These are phyloP conservation scores for Boeremia exigua DNA, from an alignment of 2,329 filamentous ascomycete species.

Conservation along the genomic window DNA sequence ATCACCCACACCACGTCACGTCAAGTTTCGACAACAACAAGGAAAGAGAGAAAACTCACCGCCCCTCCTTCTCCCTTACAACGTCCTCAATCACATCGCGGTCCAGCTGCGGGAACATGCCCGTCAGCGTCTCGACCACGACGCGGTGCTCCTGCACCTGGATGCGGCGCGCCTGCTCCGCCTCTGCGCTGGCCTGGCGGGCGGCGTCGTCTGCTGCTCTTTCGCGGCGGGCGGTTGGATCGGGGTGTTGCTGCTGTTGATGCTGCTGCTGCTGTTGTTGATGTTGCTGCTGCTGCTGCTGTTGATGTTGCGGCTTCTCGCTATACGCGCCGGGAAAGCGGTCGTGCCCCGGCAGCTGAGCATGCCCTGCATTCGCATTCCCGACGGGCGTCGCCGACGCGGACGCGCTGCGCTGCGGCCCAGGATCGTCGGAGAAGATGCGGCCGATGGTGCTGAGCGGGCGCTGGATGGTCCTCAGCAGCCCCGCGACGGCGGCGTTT, in stretches of 20 bases:
- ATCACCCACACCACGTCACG: neutral
- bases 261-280: slow-evolving; percentile 27
- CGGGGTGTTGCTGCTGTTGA: neutral
- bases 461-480: slow-evolving; percentile 88
- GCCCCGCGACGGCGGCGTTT: slow-evolving; percentile 78
- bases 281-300: slow-evolving; percentile 21
- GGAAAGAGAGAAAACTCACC: slow-evolving; percentile 65
- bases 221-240: slow-evolving; percentile 39
- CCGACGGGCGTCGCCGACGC: slow-evolving; percentile 56
- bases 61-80: slow-evolving; percentile 91
- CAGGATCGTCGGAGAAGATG: slow-evolving; percentile 80
- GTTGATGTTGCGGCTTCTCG: slow-evolving; percentile 9
- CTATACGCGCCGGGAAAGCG: slow-evolving; percentile 26
- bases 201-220: slow-evolving; percentile 88
- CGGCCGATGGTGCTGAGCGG: slow-evolving; percentile 90
- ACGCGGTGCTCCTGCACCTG: slow-evolving; percentile 85
- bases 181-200: slow-evolving; percentile 87
- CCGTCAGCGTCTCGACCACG: slow-evolving; percentile 89
- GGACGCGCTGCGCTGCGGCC: slow-evolving; percentile 24
- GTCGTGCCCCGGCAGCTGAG: slow-evolving; percentile 53
- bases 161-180: slow-evolving; percentile 83
- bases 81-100: slow-evolving; percentile 96
- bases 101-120: slow-evolving; percentile 97
- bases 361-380: slow-evolving; percentile 38
- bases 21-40: neutral